phyloP scores from a whole-genome alignment of 2,329 filamentous ascomycete species.

The Neopestalotiopsis sp. region DNA sequence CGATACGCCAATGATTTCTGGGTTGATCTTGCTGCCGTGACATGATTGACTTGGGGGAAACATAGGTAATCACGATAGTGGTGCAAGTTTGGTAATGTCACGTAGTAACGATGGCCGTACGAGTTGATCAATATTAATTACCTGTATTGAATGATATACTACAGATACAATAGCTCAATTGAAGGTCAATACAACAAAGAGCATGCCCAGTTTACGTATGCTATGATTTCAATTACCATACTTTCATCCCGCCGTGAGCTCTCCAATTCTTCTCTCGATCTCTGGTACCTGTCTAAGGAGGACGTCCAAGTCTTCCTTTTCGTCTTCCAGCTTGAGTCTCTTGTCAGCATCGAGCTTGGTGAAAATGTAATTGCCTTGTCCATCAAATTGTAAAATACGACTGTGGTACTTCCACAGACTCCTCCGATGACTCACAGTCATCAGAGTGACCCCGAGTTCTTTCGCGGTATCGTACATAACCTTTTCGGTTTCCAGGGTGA shows the following conservation, averaged over 20 bases:
- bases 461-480: constrained; percentile 98
- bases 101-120: background rate
- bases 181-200: background rate
- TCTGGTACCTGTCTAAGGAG: constrained; percentile 85
- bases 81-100: no score
- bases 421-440: constrained; percentile 92
- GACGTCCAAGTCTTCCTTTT: constrained; percentile 92
- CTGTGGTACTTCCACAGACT: constrained; percentile 97
- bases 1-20: no score
- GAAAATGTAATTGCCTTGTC: constrained; percentile 90
- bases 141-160: background rate
- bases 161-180: background rate
- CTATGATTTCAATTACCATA: background rate
- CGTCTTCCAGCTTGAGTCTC: constrained; percentile 86
- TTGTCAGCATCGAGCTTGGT: constrained; percentile 87
- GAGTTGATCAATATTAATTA: background rate
- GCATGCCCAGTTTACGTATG: background rate
- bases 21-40: no score
- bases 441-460: constrained; percentile 86
- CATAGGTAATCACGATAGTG: background rate
- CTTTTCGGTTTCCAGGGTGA: constrained; percentile 94
- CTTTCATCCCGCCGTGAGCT: constrained; percentile 63
- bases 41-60: no score
- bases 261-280: constrained; percentile 81
- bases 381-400: constrained; percentile 95